Percentiles rank a stretch among this genome's conserved stretches.
Conservation (phyloP, 1,139 yeast species). For the Debaryomycetaceae sp. region DNA sequence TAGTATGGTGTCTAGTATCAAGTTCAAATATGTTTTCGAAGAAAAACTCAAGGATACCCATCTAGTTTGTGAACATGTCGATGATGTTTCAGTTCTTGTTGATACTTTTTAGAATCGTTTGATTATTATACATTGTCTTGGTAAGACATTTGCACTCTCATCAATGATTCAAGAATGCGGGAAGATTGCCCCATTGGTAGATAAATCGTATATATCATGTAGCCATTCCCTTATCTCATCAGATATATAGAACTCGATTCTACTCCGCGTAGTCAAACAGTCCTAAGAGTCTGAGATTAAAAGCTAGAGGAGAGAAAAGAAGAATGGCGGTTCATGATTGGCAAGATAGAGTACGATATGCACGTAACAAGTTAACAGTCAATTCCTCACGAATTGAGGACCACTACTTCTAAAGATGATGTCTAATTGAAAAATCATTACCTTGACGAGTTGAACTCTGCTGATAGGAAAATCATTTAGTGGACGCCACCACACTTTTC, state of each 20-base stretch:
- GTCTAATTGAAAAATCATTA: neutral
- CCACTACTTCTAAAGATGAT: neutral
- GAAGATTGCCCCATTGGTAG: neutral
- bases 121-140: too few relatives aligned
- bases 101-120: too few relatives aligned
- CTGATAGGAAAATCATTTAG: neutral
- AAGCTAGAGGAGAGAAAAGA: neutral
- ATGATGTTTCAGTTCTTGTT: too few relatives aligned
- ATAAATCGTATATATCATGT: neutral
- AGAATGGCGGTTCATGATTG: neutral
- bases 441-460: neutral
- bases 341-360: slow-evolving; percentile 3
- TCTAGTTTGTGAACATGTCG: too few relatives aligned
- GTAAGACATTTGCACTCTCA: too few relatives aligned
- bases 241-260: neutral
- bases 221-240: neutral
- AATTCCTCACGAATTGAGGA: slow-evolving; percentile 4
- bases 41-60: too few relatives aligned
- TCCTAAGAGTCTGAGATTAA: neutral
- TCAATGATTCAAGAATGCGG: neutral
- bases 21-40: too few relatives aligned
- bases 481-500: neutral
- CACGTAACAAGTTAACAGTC: slow-evolving; percentile 2
- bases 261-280: neutral
- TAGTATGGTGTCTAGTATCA: too few relatives aligned